Evolutionary conservation across 768 basidiomycete species (phyloP).

Genomic region (Tubosaeta brunneosetosa): DNA sequence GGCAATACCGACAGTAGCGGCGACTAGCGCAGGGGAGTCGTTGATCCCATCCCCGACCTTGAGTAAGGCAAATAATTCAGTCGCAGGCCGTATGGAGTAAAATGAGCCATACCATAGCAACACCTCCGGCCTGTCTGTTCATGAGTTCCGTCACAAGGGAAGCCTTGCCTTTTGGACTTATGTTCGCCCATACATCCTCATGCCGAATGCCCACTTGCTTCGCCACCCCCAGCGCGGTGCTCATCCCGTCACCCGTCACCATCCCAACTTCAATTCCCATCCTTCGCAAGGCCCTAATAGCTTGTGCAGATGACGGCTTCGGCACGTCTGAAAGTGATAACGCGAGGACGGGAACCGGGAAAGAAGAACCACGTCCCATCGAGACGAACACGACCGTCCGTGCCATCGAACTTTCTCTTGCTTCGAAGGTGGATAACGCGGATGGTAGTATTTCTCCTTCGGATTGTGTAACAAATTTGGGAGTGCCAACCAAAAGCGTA

Average conservation of each 20-base stretch:
- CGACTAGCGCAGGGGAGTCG: conserved; percentile 95
- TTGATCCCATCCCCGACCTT: conserved; percentile 99
- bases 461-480: conserved; percentile 60
- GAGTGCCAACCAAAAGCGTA: conserved; percentile 71
- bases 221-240: conserved; percentile 85
- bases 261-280: conserved; percentile 94
- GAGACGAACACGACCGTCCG: conserved; percentile 88
- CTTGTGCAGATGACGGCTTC: conserved; percentile 79
- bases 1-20: conserved; percentile 94
- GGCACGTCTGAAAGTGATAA: conserved; percentile 85
- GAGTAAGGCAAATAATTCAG: not conserved
- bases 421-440: conserved; percentile 60
- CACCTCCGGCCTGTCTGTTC: conserved; percentile 57
- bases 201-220: conserved; percentile 82
- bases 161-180: conserved; percentile 96
- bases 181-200: conserved; percentile 83
- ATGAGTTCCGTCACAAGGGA: conserved; percentile 77
- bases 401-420: conserved; percentile 63
- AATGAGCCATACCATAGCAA: conserved; percentile 75
- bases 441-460: conserved; percentile 52
- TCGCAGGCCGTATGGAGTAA: not conserved
- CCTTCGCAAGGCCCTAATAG: conserved; percentile 69
- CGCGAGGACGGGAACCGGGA: conserved; percentile 62
- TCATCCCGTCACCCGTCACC: conserved; percentile 90
- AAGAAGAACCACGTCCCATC: conserved; percentile 38